Conservation (phyloP, 495 filamentous ascomycete genomes). For the Halenospora varia region DNA sequence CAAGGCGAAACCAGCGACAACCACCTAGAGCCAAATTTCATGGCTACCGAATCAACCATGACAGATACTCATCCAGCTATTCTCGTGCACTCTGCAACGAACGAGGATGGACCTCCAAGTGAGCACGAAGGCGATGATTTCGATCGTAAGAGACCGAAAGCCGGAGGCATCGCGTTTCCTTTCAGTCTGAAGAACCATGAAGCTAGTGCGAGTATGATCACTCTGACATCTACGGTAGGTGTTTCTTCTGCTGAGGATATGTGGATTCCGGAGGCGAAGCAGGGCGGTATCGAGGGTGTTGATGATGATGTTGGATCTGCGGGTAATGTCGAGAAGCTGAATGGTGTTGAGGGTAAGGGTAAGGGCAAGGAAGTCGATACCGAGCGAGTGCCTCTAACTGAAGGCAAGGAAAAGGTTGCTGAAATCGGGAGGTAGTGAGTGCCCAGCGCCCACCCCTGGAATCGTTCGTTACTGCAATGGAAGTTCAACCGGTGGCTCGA, state of each 20-base stretch:
- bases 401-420: not conserved
- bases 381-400: not conserved
- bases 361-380: not conserved
- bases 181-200: constrained; percentile 45
- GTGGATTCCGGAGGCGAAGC: constrained; percentile 3
- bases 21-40: constrained; percentile 3
- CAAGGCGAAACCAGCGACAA: not conserved
- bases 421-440: constrained; percentile 17
- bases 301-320: too few relatives aligned
- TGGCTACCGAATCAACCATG: not conserved
- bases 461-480: constrained; percentile 16
- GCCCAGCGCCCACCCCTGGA: constrained; percentile 19
- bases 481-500: constrained; percentile 8
- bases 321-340: too few relatives aligned
- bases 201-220: constrained; percentile 52
- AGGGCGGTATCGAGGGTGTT: constrained; percentile 8
- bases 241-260: constrained; percentile 16
- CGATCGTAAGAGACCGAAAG: constrained; percentile 41
- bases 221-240: constrained; percentile 25
- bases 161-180: constrained; percentile 46
- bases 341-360: not conserved
- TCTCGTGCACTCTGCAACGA: constrained; percentile 15
- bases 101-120: too few relatives aligned
- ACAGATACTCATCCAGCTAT: not conserved
- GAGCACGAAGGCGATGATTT: constrained; percentile 26